Evolutionary conservation across 306 rosid species (phyloP).

Genomic region (Sphenostylis stenocarpa): DNA sequence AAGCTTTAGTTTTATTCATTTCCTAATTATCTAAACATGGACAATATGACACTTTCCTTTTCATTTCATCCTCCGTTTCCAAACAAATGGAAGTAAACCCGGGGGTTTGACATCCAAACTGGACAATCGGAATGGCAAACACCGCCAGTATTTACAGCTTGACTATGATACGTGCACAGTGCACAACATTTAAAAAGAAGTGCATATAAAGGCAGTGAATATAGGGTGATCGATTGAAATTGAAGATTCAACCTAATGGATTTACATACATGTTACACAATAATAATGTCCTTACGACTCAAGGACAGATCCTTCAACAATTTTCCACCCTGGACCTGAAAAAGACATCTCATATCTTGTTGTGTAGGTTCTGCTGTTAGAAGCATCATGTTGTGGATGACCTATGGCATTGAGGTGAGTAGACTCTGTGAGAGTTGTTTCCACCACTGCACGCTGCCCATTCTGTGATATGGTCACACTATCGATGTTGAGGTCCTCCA

Average conservation of each 20-base stretch:
- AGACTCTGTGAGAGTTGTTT: conserved; percentile 82
- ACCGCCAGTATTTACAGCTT: conserved; percentile 29
- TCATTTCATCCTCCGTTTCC: background rate
- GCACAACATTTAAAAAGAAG: background rate
- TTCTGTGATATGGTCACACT: conserved; percentile 79
- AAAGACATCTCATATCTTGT: conserved; percentile 80
- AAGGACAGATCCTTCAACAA: conserved; percentile 88
- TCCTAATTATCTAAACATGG: background rate
- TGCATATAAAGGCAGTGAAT: conserved; percentile 2
- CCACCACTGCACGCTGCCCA: conserved; percentile 83
- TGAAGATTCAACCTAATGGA: conserved; percentile 26
- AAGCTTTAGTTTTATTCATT: background rate
- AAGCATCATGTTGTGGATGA: conserved; percentile 69
- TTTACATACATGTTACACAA: conserved; percentile 17
- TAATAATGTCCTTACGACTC: conserved; percentile 49
- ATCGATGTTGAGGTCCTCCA: conserved; percentile 73
- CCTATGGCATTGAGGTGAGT: conserved; percentile 64
- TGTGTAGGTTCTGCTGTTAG: conserved; percentile 78
- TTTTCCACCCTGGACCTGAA: conserved; percentile 80
- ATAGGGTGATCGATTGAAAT: background rate
- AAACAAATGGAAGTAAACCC: background rate
- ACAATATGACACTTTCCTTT: background rate
- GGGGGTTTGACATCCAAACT: background rate
- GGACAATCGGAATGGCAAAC: background rate
- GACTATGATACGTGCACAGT: background rate